These are phyloP conservation scores for Saccharomycopsis malanga DNA, from an alignment of 805 yeast species.

Conservation along the genomic window DNA sequence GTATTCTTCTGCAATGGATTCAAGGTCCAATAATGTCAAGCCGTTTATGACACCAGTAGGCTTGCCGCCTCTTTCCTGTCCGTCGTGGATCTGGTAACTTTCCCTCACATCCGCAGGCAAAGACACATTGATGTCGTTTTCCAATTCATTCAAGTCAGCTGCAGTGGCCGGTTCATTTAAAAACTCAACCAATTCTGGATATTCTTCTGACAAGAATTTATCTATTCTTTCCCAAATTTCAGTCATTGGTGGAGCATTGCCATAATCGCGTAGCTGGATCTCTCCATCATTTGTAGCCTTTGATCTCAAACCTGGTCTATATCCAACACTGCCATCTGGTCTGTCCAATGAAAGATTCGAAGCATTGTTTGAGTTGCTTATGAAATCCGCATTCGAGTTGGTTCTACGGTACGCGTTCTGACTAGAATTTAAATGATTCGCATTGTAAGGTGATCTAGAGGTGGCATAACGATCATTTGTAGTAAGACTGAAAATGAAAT, in stretches of 20 bases:
- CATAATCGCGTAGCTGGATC: slow-evolving; percentile 19
- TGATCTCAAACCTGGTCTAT: slow-evolving; percentile 20
- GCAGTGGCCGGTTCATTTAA: slow-evolving; percentile 74
- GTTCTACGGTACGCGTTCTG: slow-evolving; percentile 16
- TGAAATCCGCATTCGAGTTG: slow-evolving; percentile 10
- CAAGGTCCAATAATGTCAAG: slow-evolving; percentile 69
- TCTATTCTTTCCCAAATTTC: slow-evolving; percentile 22
- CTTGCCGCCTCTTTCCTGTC: slow-evolving; percentile 68
- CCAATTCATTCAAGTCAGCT: slow-evolving; percentile 76
- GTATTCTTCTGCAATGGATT: slow-evolving; percentile 73
- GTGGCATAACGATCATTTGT: slow-evolving; percentile 22
- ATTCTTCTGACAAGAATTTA: slow-evolving; percentile 40
- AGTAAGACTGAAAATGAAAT: slow-evolving; percentile 20
- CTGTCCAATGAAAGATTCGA: slow-evolving; percentile 4
- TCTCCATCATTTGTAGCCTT: slow-evolving; percentile 14
- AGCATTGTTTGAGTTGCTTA: slow-evolving; percentile 8
- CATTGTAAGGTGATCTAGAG: slow-evolving; percentile 16
- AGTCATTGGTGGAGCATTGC: slow-evolving; percentile 12
- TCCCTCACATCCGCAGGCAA: slow-evolving; percentile 82
- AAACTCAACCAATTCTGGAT: slow-evolving; percentile 76
- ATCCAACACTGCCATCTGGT: slow-evolving; percentile 4
- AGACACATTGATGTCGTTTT: slow-evolving; percentile 65
- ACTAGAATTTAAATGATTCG: slow-evolving; percentile 15
- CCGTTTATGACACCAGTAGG: slow-evolving; percentile 73
- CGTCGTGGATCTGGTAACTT: slow-evolving; percentile 77